Percentiles rank a stretch among this genome's conserved stretches.
phyloP scores from a whole-genome alignment of 352 stramenopile species.

The Phytophthora multivora region DNA sequence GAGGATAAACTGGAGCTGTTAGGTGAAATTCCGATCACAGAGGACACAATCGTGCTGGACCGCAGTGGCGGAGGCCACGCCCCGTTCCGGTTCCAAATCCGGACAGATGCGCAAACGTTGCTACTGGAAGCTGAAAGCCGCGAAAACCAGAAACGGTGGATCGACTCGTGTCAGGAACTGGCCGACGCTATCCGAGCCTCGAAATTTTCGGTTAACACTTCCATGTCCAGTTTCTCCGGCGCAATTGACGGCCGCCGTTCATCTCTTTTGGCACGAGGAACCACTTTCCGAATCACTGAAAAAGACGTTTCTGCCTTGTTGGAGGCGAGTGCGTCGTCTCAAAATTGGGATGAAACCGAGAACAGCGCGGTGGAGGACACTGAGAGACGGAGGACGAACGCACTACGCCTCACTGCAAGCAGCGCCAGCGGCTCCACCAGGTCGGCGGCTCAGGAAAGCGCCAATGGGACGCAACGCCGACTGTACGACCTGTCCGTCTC shows the following conservation, averaged over 20 bases:
- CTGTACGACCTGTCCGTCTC: conserved; percentile 64
- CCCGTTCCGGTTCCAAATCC: conserved; percentile 75
- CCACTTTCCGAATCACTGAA: conserved; percentile 11
- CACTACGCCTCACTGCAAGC: conserved; percentile 19
- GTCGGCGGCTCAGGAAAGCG: conserved; percentile 19
- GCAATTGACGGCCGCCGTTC: conserved; percentile 21
- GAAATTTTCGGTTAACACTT: conserved; percentile 61
- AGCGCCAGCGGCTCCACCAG: conserved; percentile 26
- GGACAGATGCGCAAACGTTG: conserved; percentile 56
- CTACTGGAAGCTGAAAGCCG: conserved; percentile 70
- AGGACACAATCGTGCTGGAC: conserved; percentile 81
- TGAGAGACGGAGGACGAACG: conserved; percentile 3
- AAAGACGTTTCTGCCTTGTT: conserved; percentile 15
- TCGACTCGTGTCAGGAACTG: conserved; percentile 70
- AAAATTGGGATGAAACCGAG: conserved; percentile 30
- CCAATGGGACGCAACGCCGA: background rate
- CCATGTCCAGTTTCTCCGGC: conserved; percentile 28
- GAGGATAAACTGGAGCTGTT: conserved; percentile 84
- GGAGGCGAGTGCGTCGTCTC: conserved; percentile 24
- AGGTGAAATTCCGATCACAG: conserved; percentile 66
- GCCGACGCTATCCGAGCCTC: conserved; percentile 66
- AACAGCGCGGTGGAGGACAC: conserved; percentile 28
- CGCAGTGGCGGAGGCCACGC: conserved; percentile 53
- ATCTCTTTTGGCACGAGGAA: conserved; percentile 16
- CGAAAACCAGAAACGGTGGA: conserved; percentile 72